These are phyloP conservation scores for Mucor lusitanicus DNA, from an alignment of 371 early-diverging fungal species.

Conservation along the genomic window DNA sequence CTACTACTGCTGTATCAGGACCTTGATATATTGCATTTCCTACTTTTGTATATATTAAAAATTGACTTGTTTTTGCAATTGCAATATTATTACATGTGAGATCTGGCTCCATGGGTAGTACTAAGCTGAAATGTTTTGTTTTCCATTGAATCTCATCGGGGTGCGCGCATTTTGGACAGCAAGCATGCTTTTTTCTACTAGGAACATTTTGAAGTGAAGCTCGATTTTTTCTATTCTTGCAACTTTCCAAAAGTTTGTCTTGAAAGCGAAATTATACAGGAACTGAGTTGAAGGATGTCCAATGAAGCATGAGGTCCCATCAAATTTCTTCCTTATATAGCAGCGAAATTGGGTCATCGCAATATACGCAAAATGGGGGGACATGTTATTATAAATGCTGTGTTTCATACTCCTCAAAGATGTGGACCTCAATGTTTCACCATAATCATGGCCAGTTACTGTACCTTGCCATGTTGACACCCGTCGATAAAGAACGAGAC, in stretches of 20 bases:
- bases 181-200: too few relatives aligned
- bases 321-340: slow-evolving; percentile 4
- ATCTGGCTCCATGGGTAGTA: not conserved
- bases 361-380: not conserved
- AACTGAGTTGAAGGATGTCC: slow-evolving; percentile 1
- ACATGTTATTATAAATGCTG: not conserved
- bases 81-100: not conserved
- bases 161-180: too few relatives aligned
- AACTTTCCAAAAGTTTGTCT: too few relatives aligned
- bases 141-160: too few relatives aligned
- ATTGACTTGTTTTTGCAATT: not conserved
- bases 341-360: not conserved
- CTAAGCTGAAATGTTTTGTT: too few relatives aligned
- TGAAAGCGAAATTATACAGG: not conserved
- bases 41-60: not conserved
- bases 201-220: too few relatives aligned
- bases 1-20: not conserved
- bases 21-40: not conserved
- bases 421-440: not conserved
- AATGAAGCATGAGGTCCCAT: slow-evolving; percentile 9
- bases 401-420: not conserved
- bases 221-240: too few relatives aligned
- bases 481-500: not conserved
- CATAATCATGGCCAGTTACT: not conserved
- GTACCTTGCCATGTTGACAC: not conserved